A percentile compares a stretch with the other conserved stretches of the same genome.
Conservation (phyloP, 2,329 filamentous ascomycete species). For the Parafenestella ontariensis region DNA sequence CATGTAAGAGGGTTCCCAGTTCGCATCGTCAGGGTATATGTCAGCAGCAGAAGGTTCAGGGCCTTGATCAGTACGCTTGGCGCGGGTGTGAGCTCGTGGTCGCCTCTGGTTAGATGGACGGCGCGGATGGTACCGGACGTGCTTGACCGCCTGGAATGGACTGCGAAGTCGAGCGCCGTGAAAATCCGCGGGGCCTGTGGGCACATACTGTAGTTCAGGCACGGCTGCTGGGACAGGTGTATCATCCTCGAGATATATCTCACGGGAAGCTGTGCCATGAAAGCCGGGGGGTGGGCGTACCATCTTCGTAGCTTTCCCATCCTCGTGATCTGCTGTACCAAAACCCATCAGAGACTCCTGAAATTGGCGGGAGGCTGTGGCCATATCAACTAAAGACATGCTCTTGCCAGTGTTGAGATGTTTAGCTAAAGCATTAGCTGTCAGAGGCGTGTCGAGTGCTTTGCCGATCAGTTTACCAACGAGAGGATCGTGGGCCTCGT, state of each 20-base stretch:
- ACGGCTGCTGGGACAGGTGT: not conserved
- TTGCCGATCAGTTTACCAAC: slow-evolving; percentile 29
- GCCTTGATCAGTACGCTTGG: slow-evolving; percentile 38
- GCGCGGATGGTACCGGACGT: slow-evolving; percentile 6
- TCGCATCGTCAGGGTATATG: slow-evolving; percentile 41
- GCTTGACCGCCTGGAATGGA: slow-evolving; percentile 1
- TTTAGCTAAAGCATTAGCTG: slow-evolving; percentile 25
- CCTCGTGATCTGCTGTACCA: not conserved
- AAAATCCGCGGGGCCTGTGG: slow-evolving; percentile 2
- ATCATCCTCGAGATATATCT: slow-evolving; percentile 8
- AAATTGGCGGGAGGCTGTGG: not conserved
- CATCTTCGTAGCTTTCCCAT: slow-evolving; percentile 4
- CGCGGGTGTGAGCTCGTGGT: slow-evolving; percentile 14
- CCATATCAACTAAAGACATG: not conserved
- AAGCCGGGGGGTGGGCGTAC: slow-evolving; percentile 20
- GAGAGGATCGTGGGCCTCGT: slow-evolving; percentile 7
- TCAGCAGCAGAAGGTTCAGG: slow-evolving; percentile 39
- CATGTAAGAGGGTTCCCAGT: slow-evolving; percentile 5
- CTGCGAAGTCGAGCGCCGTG: slow-evolving; percentile 5
- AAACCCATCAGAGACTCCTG: not conserved
- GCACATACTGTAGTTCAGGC: not conserved
- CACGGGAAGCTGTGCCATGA: slow-evolving; percentile 5
- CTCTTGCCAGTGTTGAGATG: slow-evolving; percentile 12
- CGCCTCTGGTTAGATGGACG: slow-evolving; percentile 3
- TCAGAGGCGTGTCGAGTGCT: slow-evolving; percentile 30